These are phyloP conservation scores for Podospora australis DNA, from an alignment of 495 filamentous ascomycete species.

Conservation along the genomic window DNA sequence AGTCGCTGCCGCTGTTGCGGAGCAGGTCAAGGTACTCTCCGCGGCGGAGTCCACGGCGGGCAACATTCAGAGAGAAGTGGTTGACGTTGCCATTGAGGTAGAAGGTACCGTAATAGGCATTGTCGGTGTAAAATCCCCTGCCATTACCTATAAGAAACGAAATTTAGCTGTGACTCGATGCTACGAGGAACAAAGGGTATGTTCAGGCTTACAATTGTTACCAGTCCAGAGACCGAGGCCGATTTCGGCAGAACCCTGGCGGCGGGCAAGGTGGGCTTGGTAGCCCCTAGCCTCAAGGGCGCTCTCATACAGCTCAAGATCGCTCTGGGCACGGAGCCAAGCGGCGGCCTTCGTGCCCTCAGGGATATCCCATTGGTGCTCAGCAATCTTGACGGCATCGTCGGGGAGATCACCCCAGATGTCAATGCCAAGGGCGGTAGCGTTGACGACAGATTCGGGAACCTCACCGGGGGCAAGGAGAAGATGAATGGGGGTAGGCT, in stretches of 20 bases:
- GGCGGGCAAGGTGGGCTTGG: no score
- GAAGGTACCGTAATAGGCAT: background rate
- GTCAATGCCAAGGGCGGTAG: background rate
- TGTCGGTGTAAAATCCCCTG: background rate
- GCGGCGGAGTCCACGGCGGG: background rate
- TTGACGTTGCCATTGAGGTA: background rate
- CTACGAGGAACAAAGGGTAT: no score
- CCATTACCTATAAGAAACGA: no score
- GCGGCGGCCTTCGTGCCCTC: background rate
- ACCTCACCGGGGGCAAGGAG: background rate
- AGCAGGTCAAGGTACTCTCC: background rate
- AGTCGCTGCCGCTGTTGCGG: background rate
- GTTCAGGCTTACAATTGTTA: no score
- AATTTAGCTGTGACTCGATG: no score
- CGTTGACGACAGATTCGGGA: slow-evolving; percentile 5
- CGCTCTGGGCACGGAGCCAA: background rate
- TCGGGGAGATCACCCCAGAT: background rate
- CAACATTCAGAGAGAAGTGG: background rate
- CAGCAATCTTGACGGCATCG: background rate
- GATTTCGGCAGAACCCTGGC: no score
- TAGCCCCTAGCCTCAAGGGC: background rate
- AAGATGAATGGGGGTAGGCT: no score
- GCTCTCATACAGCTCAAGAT: background rate
- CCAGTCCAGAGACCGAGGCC: no score
- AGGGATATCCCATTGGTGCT: background rate